These are phyloP conservation scores for Cajanus cajan DNA, from an alignment of 306 rosid species.

Conservation along the genomic window DNA sequence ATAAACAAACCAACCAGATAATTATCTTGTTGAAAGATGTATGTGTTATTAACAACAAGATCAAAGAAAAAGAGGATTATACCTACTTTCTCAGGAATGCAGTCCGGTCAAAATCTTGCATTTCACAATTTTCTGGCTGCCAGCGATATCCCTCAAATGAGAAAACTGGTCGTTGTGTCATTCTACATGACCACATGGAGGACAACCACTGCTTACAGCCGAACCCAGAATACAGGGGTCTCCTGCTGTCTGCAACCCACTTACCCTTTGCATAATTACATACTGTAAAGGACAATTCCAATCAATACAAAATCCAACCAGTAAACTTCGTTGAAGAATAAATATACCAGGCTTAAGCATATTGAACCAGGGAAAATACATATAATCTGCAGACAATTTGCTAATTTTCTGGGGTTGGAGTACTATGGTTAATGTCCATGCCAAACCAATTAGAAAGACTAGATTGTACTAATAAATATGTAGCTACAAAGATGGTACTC, in stretches of 20 bases:
- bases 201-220: slow-evolving; percentile 85
- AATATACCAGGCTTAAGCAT: slow-evolving; percentile 18
- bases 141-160: slow-evolving; percentile 81
- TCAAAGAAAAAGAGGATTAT: slow-evolving; percentile 17
- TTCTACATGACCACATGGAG: slow-evolving; percentile 89
- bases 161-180: slow-evolving; percentile 72
- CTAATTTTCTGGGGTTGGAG: neutral
- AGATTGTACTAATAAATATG: slow-evolving; percentile 6
- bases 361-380: slow-evolving; percentile 9
- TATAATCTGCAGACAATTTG: slow-evolving; percentile 4
- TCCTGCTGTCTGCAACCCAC: slow-evolving; percentile 72
- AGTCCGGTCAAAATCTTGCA: slow-evolving; percentile 67
- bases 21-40: slow-evolving; percentile 9
- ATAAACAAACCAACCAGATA: slow-evolving; percentile 11
- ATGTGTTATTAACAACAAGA: neutral
- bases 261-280: slow-evolving; percentile 90
- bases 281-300: slow-evolving; percentile 49
- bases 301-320: slow-evolving; percentile 11
- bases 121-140: slow-evolving; percentile 77
- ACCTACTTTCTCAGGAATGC: slow-evolving; percentile 76
- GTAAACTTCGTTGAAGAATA: slow-evolving; percentile 11
- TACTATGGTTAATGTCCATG: neutral
- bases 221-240: slow-evolving; percentile 83
- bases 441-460: slow-evolving; percentile 19
- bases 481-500: neutral